phyloP scores from a whole-genome alignment of 2,329 filamentous ascomycete genomes.

The Coniochaeta ligniaria region DNA sequence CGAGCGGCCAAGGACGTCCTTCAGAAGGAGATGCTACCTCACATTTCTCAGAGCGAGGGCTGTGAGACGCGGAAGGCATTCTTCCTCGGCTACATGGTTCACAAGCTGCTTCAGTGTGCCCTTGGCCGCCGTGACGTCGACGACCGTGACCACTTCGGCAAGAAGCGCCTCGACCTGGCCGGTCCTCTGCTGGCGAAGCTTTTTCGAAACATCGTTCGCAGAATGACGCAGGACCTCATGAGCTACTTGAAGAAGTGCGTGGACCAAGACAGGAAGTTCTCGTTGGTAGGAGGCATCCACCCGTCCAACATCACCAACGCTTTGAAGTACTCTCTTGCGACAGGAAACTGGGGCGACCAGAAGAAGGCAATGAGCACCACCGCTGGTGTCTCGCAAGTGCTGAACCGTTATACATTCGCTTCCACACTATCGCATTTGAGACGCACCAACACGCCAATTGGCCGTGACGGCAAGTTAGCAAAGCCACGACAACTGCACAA shows the following conservation, averaged over 20 bases:
- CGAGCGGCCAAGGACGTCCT: constrained; percentile 89
- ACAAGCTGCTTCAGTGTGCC: constrained; percentile 87
- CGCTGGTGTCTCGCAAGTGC: constrained; percentile 93
- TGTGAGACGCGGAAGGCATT: constrained; percentile 96
- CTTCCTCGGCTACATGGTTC: constrained; percentile 98
- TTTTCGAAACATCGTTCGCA: constrained; percentile 85
- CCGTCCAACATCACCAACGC: constrained; percentile 86
- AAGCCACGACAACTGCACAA: constrained; percentile 98
- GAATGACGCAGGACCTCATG: constrained; percentile 85
- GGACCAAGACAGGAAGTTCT: constrained; percentile 83
- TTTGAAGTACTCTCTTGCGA: constrained; percentile 92
- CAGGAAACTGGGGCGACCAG: constrained; percentile 98
- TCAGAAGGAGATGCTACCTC: constrained; percentile 92
- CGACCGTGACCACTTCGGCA: constrained; percentile 97
- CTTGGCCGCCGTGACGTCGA: constrained; percentile 90
- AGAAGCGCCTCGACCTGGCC: constrained; percentile 94
- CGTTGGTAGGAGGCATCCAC: constrained; percentile 85
- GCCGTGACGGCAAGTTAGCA: constrained; percentile 94
- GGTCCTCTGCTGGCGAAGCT: constrained; percentile 93
- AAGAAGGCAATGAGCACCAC: constrained; percentile 96
- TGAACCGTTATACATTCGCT: constrained; percentile 96
- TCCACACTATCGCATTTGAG: constrained; percentile 95
- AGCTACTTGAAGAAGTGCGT: constrained; percentile 89
- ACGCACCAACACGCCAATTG: constrained; percentile 95
- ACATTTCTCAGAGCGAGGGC: constrained; percentile 92